phyloP scores from a whole-genome alignment of 208 protist species.

The Perkinsela sp. region DNA sequence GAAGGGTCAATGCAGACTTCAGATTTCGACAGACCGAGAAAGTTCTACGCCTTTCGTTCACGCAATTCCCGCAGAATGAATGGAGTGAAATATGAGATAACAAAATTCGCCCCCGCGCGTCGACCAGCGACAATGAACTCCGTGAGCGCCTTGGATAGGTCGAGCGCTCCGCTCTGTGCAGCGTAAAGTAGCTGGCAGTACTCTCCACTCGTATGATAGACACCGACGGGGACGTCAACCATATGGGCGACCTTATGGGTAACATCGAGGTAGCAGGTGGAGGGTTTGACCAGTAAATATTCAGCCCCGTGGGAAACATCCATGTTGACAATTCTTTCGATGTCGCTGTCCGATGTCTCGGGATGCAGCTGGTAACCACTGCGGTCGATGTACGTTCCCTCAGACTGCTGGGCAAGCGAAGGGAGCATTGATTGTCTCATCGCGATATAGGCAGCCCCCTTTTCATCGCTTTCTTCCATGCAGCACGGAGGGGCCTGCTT shows the following conservation, averaged over 20 bases:
- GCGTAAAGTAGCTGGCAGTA: constrained; percentile 6
- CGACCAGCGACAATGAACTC: not conserved
- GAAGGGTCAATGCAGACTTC: too few relatives aligned
- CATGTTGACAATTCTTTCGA: constrained; percentile 1
- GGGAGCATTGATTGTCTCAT: not conserved
- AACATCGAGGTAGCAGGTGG: constrained; percentile 35
- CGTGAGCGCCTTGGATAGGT: not conserved
- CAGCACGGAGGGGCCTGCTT: too few relatives aligned
- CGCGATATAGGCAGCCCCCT: not conserved
- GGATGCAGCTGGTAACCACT: constrained; percentile 29
- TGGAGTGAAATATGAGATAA: not conserved
- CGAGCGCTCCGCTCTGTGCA: not conserved
- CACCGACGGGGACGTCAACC: constrained; percentile 9
- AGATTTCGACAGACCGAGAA: too few relatives aligned
- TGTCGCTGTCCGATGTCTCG: constrained; percentile 3
- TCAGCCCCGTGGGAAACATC: constrained; percentile 25
- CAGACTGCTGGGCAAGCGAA: not conserved
- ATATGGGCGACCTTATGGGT: constrained; percentile 10
- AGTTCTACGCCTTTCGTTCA: too few relatives aligned
- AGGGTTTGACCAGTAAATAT: constrained; percentile 54
- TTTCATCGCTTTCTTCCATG: not conserved
- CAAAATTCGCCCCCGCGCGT: not conserved
- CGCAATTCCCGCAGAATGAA: not conserved
- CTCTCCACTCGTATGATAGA: constrained; percentile 33
- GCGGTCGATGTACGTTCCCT: constrained; percentile 16